Evolutionary conservation across 2,329 filamentous ascomycete species (phyloP), one percentile per base, ranked within the genome.

Genomic region (Phialophora expanda): DNA sequence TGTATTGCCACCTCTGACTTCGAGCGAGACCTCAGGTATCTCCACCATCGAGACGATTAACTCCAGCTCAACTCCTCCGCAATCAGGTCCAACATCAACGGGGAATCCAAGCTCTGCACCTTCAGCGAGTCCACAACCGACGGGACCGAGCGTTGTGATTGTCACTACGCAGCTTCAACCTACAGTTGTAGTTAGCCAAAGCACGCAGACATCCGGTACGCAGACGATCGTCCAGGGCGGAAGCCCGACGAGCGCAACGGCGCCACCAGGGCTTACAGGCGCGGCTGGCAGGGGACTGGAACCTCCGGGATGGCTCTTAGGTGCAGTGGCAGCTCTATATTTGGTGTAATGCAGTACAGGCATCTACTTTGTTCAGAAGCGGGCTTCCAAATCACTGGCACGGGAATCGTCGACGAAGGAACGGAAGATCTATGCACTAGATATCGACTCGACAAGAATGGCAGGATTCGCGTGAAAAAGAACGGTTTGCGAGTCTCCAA

Each of bases 161-260:
- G 61, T 63, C 20, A 58, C 44, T 22, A 58, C 61, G 8, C 44
- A 57, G 41, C 50, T 63, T 7, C 55, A 48, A 5, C 26, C 55
- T 22, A 44, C 56, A 11, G 55, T 44, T 7, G 61, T 44, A 22
- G 56, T 7, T 32, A 44, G 20, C 34, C 55, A 54, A 28, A 59
- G 44, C 46, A 34, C 26, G 17, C 7, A 17, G 53, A 63, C 54
- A 9, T 14, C 28, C 7, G 61, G 38, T 28, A 63, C 53, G 24
- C 12, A n/a, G 38, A 63, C 53, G 4, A 32, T 41, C 22, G 24
- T 20, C 20, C 14, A 46, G 12, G 41, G n/a, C 11, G n/a, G n/a
- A 30, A n/a, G 20, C 14, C 20, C 24, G 17, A 34, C 41, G 14
- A 24, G 24, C 24, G 12, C 41, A 12, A 24, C 20, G n/a, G n/a